Conservation (phyloP, 805 yeast species). For the Monosporozyma aquatica region DNA sequence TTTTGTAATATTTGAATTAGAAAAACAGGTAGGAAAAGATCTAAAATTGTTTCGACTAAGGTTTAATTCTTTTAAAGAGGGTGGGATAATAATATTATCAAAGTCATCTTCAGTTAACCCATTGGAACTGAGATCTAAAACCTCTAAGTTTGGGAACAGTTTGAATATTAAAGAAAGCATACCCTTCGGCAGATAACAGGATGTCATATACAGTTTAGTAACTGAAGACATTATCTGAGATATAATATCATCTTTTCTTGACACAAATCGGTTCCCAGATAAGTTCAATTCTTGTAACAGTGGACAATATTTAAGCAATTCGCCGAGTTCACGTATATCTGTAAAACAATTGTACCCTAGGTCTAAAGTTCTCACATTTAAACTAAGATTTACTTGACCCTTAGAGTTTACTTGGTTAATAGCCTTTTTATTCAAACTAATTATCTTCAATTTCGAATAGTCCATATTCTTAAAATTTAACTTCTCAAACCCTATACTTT, state of each 20-base stretch:
- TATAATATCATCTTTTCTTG: constrained; percentile 1
- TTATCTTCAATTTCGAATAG: constrained; percentile 35
- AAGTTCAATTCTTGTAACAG: constrained; percentile 15
- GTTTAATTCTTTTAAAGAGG: constrained; percentile 9
- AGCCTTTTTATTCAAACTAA: constrained; percentile 34
- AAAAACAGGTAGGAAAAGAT: too few species aligned
- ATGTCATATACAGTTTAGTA: constrained; percentile 20
- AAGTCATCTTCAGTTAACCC: constrained; percentile 5
- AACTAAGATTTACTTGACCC: constrained; percentile 5
- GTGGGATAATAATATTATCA: constrained; percentile 6
- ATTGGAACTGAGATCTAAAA: constrained; percentile 13
- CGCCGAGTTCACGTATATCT: constrained; percentile 34
- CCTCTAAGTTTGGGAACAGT: constrained; percentile 33
- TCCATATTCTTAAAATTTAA: constrained; percentile 41
- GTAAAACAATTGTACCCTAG: constrained; percentile 50
- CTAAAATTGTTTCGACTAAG: constrained; percentile 13
- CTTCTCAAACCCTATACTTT: constrained; percentile 58
- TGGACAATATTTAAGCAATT: constrained; percentile 3
- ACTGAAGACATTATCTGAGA: constrained; percentile 6
- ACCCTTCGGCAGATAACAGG: constrained; percentile 11
- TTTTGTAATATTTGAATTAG: too few species aligned
- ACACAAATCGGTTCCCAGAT: constrained; percentile 13
- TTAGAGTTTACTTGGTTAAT: not conserved
- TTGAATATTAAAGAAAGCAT: constrained; percentile 8
- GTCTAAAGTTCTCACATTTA: constrained; percentile 37